Evolutionary conservation across 2,329 filamentous ascomycete species (phyloP).

Genomic region (Arthrocladium fulminans): DNA sequence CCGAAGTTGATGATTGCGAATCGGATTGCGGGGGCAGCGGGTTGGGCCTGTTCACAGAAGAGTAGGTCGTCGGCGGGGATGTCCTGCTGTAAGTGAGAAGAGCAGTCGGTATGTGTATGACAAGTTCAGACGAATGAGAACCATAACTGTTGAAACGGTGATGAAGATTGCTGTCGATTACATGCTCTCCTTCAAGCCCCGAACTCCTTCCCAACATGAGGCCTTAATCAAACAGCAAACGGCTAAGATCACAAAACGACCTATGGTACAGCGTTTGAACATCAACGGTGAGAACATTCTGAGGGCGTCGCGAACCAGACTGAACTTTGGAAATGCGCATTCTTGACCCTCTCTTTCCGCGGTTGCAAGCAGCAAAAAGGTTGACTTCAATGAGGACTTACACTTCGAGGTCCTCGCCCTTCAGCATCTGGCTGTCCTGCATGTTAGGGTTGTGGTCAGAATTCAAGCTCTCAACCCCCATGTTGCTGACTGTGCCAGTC

Average conservation of each 20-base stretch:
- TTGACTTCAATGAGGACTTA: constrained; percentile 7
- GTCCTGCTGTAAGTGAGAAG: constrained; percentile 9
- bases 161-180: background rate
- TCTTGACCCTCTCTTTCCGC: constrained; percentile 4
- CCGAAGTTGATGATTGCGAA: background rate
- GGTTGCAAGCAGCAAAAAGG: background rate
- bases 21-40: background rate
- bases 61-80: constrained; percentile 6
- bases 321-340: background rate
- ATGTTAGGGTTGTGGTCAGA: constrained; percentile 8
- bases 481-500: constrained; percentile 5
- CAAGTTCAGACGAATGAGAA: constrained; percentile 1
- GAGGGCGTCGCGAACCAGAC: background rate
- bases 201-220: background rate
- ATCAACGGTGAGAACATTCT: background rate
- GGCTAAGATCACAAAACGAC: background rate
- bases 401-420: constrained; percentile 9
- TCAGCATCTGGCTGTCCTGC: constrained; percentile 4
- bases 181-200: background rate
- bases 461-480: constrained; percentile 8
- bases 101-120: constrained; percentile 6
- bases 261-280: too few relatives aligned
- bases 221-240: background rate
- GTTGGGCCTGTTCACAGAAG: background rate
- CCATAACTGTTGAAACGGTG: background rate